These are phyloP conservation scores for Emergomyces orientalis DNA, from an alignment of 2,329 filamentous ascomycete species.

Conservation along the genomic window DNA sequence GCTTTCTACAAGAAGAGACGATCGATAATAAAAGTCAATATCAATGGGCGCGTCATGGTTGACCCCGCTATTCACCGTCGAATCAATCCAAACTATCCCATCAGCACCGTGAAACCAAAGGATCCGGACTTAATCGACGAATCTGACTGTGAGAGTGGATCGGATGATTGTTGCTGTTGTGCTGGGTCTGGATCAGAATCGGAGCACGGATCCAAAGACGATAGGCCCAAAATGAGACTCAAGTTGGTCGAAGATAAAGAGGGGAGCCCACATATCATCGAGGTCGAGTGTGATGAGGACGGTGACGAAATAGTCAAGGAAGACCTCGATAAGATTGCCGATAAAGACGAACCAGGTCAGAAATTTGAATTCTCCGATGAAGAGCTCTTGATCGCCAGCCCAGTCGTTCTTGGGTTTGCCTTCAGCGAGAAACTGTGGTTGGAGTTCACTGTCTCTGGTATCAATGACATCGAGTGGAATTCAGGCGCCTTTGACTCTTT, in stretches of 20 bases:
- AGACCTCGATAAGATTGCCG: conserved; percentile 48
- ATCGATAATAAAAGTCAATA: conserved; percentile 65
- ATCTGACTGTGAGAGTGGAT: conserved; percentile 34
- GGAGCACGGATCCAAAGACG: conserved; percentile 30
- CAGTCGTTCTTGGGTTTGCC: conserved; percentile 76
- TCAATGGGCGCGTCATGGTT: conserved; percentile 81
- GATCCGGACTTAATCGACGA: conserved; percentile 53
- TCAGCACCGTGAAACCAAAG: conserved; percentile 64
- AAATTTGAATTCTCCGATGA: conserved; percentile 63
- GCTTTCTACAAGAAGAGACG: conserved; percentile 78
- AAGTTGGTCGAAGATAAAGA: conserved; percentile 49
- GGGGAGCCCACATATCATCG: conserved; percentile 43
- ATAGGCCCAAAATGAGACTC: conserved; percentile 35
- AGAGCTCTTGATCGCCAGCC: conserved; percentile 73
- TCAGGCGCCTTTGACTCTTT: conserved; percentile 71
- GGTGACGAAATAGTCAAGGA: conserved; percentile 47
- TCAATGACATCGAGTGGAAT: conserved; percentile 78
- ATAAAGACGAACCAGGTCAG: conserved; percentile 24
- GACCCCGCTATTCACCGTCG: conserved; percentile 73
- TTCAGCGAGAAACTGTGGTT: conserved; percentile 87
- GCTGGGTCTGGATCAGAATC: conserved; percentile 22
- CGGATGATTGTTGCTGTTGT: conserved; percentile 34
- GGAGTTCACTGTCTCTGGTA: conserved; percentile 70
- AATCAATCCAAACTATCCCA: conserved; percentile 76
- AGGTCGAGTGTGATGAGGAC: conserved; percentile 48